Conservation (phyloP, 2,329 filamentous ascomycete species). For the Fusarium sp. region DNA sequence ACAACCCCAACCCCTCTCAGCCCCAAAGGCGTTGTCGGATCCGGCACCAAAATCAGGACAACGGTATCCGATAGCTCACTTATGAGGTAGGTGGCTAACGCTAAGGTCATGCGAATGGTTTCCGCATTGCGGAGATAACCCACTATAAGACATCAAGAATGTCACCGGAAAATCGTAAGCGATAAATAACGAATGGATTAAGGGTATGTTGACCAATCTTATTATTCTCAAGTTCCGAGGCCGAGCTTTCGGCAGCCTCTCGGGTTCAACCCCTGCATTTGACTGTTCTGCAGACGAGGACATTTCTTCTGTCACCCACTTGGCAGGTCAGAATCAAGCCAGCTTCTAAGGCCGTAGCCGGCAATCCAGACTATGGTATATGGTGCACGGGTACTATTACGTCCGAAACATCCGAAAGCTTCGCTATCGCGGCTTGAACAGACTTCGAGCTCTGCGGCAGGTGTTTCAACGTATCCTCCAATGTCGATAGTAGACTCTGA, state of each 20-base stretch:
- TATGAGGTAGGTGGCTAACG: slow-evolving; percentile 9
- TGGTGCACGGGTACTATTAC: neutral
- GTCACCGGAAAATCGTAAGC: neutral
- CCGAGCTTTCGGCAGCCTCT: neutral
- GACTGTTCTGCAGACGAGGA: too few species aligned
- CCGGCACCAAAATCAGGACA: slow-evolving; percentile 10
- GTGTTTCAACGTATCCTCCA: slow-evolving; percentile 45
- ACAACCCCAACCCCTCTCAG: neutral
- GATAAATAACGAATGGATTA: neutral
- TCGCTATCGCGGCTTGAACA: slow-evolving; percentile 46
- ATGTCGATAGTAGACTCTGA: slow-evolving; percentile 41
- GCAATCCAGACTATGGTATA: neutral
- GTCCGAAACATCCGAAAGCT: slow-evolving; percentile 29
- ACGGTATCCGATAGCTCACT: neutral
- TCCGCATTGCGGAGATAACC: slow-evolving; percentile 5
- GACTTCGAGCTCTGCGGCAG: slow-evolving; percentile 51
- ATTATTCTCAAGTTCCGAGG: neutral
- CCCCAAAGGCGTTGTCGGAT: slow-evolving; percentile 20
- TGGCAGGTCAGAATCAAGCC: too few species aligned
- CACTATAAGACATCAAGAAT: neutral
- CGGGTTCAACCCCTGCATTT: neutral
- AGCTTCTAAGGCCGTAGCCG: too few species aligned
- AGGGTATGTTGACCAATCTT: neutral
- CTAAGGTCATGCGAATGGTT: neutral
- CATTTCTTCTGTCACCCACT: neutral